Evolutionary conservation across 2,329 filamentous ascomycete species (phyloP), one percentile per base, ranked within the genome.

Genomic region (Fusarium luffae): DNA sequence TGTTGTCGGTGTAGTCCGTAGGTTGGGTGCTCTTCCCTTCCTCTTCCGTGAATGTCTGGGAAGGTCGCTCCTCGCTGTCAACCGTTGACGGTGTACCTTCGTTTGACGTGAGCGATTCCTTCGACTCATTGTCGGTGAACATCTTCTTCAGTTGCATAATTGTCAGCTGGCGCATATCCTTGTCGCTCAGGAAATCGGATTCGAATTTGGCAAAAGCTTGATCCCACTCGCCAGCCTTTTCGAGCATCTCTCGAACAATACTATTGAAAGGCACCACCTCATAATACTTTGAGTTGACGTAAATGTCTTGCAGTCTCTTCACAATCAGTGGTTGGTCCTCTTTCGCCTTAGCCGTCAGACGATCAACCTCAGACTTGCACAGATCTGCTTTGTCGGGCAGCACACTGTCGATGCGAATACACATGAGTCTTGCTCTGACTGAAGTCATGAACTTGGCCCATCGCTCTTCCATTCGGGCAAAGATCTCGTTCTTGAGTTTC

Each of bases 141-240:
- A 99, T 93, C 78, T 97, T 97, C 77, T 93, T 95, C 60, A 99
- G 84, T 77, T 99, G 97, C 66, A 98, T 86, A 62, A 95, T 93
- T 14, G 96, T 97, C 65, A 99, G 84, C 74, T 96, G 90, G 67
- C 94, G 89, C 75, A 99, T 97, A 81, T 99, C 96, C 76, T 97
- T 98, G 79, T 99, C 97, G 0, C 95, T 95, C 74, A 99, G 91
- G 81, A 95, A 99, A 73, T 97, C 92, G 44, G 90, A 89, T 77
- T 99, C 97, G 63, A 99, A 98, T 57, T 96, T 92, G 59, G 89
- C 86, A 81, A 99, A 99, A 0, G 89, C 89, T 25, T 91, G 89
- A 76, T 99, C 97, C 96, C 96, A 99, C 69, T 94, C 93, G 21
- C 94, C 90, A 6, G 95, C 94, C 73, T 93, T 97, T 77, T 98